Evolutionary conservation across 805 yeast species (phyloP).

Genomic region (Komagataella populi): DNA sequence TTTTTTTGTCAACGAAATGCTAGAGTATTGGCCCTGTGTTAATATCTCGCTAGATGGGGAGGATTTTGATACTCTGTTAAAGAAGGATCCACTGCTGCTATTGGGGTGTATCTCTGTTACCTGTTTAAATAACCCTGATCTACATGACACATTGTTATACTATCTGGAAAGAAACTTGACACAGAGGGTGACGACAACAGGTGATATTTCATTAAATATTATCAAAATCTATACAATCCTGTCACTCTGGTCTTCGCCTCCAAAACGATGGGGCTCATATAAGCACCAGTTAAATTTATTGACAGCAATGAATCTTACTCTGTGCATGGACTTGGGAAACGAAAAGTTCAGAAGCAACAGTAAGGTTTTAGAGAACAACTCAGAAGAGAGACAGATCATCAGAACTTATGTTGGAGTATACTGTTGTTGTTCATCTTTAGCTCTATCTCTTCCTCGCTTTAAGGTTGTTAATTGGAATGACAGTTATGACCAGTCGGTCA

Average conservation of each 20-base stretch:
- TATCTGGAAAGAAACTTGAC: constrained; percentile 32
- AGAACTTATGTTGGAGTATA: constrained; percentile 34
- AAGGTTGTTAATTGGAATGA: constrained; percentile 34
- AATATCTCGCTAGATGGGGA: constrained; percentile 16
- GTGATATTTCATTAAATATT: constrained; percentile 25
- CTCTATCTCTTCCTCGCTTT: constrained; percentile 35
- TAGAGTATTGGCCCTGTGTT: constrained; percentile 34
- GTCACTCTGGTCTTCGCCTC: constrained; percentile 41
- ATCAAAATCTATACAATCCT: constrained; percentile 29
- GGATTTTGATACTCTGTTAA: constrained; percentile 24
- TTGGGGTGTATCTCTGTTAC: constrained; percentile 31
- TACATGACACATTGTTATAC: constrained; percentile 27
- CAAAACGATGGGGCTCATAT: constrained; percentile 35
- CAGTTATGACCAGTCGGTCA: constrained; percentile 25
- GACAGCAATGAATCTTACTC: constrained; percentile 27
- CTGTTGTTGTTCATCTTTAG: constrained; percentile 36
- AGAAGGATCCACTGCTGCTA: constrained; percentile 28
- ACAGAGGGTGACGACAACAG: constrained; percentile 26
- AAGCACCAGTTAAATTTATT: constrained; percentile 36
- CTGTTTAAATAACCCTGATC: constrained; percentile 27
- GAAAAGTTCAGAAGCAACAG: constrained; percentile 15
- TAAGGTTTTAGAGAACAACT: constrained; percentile 13
- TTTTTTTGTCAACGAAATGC: constrained; percentile 22
- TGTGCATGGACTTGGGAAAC: constrained; percentile 35
- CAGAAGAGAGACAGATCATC: constrained; percentile 21